phyloP scores from a whole-genome alignment of 352 stramenopile species.

The Phytophthora fragariae region DNA sequence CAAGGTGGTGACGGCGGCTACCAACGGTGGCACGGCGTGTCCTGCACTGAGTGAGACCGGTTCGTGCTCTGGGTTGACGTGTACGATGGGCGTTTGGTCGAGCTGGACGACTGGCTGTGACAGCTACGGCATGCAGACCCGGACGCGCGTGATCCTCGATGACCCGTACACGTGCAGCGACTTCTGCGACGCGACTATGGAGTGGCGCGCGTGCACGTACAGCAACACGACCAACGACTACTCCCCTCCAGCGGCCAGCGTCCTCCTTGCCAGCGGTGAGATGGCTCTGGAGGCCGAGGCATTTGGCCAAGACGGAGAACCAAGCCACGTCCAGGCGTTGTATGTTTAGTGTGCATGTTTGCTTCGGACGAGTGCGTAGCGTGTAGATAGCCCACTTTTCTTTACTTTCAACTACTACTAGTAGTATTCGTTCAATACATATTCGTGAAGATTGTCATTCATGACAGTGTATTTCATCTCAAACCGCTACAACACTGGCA shows the following conservation, averaged over 20 bases:
- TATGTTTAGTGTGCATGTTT: slow-evolving; percentile 1
- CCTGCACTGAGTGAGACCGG: slow-evolving; percentile 42
- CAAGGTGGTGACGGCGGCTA: slow-evolving; percentile 43
- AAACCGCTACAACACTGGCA: neutral
- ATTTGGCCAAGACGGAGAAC: slow-evolving; percentile 14
- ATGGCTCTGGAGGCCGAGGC: slow-evolving; percentile 23
- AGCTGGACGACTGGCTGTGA: slow-evolving; percentile 63
- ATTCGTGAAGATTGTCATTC: neutral
- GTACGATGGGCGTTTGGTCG: slow-evolving; percentile 54
- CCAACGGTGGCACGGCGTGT: slow-evolving; percentile 51
- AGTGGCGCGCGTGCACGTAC: slow-evolving; percentile 50
- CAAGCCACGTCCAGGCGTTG: neutral
- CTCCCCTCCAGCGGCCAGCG: slow-evolving; percentile 10
- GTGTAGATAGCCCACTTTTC: neutral
- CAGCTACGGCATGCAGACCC: slow-evolving; percentile 48
- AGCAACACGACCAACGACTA: slow-evolving; percentile 42
- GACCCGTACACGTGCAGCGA: slow-evolving; percentile 48
- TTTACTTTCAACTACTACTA: neutral
- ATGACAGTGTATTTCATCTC: neutral
- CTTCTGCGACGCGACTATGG: slow-evolving; percentile 31
- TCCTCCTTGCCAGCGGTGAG: slow-evolving; percentile 18
- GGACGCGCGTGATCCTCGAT: slow-evolving; percentile 44
- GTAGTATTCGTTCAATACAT: neutral
- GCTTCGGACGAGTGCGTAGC: neutral
- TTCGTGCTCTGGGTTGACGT: slow-evolving; percentile 56